Percentiles rank a stretch among this genome's conserved stretches.
phyloP scores from a whole-genome alignment of 139 green algal genomes.

The Chlamydomonas sphaeroides region DNA sequence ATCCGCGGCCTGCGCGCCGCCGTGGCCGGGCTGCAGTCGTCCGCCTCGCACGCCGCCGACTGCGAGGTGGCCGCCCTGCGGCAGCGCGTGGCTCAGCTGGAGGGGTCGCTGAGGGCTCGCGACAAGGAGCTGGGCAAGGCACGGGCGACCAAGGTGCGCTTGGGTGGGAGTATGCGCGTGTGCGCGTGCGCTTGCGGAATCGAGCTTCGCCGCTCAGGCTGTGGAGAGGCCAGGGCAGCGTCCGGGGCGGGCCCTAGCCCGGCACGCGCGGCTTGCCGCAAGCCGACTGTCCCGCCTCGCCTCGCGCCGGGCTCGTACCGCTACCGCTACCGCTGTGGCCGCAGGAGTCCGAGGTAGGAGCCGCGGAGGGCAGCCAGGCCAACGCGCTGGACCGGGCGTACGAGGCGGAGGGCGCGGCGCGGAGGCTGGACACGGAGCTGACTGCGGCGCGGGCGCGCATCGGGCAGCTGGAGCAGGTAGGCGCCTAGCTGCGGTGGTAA shows the following conservation, averaged over 20 bases:
- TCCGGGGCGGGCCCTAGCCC: too few species aligned
- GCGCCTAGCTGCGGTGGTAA: too few species aligned
- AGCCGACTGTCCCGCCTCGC: too few species aligned
- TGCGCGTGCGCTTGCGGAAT: too few species aligned
- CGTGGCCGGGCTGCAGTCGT: slow-evolving; percentile 28
- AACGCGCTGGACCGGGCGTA: slow-evolving; percentile 46
- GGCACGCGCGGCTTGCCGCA: too few species aligned
- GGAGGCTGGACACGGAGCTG: slow-evolving; percentile 19
- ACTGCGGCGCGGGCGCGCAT: background rate
- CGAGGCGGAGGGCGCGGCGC: slow-evolving; percentile 23
- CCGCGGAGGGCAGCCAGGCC: slow-evolving; percentile 21
- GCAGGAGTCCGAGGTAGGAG: slow-evolving; percentile 12
- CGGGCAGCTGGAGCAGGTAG: slow-evolving; percentile 49
- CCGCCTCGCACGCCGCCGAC: slow-evolving; percentile 2
- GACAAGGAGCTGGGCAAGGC: slow-evolving; percentile 48
- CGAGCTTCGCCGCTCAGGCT: too few species aligned
- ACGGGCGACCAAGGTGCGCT: too few species aligned
- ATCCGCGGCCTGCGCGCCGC: slow-evolving; percentile 18
- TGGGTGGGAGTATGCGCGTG: too few species aligned
- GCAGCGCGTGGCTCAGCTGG: slow-evolving; percentile 14
- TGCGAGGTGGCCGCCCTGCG: background rate
- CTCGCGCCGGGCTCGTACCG: too few species aligned
- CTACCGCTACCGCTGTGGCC: too few species aligned
- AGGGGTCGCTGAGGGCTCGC: slow-evolving; percentile 11
- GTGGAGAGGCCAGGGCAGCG: too few species aligned